Conservation (phyloP, 495 filamentous ascomycete genomes). For the Aspergillus affinis region DNA sequence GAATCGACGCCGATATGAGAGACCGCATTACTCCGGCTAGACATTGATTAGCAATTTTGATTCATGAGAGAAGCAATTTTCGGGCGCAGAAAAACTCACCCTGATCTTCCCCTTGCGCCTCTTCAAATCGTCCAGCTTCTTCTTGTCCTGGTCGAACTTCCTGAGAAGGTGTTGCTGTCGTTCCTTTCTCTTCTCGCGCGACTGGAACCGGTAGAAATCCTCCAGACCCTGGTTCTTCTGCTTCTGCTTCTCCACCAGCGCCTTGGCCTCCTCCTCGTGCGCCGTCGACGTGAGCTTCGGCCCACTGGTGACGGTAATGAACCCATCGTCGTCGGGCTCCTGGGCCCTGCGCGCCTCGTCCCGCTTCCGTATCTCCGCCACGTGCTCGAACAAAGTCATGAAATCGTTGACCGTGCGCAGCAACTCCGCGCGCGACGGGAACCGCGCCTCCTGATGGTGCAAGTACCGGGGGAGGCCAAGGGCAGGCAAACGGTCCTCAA, state of each 20-base stretch:
- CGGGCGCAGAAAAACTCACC: too few relatives aligned
- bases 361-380: conserved; percentile 64
- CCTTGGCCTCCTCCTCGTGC: conserved; percentile 70
- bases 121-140: conserved; percentile 53
- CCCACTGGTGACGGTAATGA: conserved; percentile 85
- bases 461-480: conserved; percentile 65
- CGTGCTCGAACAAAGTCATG: conserved; percentile 68
- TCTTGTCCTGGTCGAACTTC: conserved; percentile 56
- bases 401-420: conserved; percentile 75
- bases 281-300: conserved; percentile 69
- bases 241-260: conserved; percentile 69
- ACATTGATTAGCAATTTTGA: not conserved
- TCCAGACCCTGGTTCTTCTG: conserved; percentile 65
- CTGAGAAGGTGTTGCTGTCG: conserved; percentile 64
- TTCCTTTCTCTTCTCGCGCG: conserved; percentile 83
- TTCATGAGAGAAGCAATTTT: conserved; percentile 9
- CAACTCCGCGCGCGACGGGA: conserved; percentile 62
- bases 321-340: conserved; percentile 91
- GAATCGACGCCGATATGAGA: conserved; percentile 7
- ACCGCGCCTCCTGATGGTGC: conserved; percentile 60
- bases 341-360: conserved; percentile 62
- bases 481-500: conserved; percentile 50
- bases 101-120: conserved; percentile 48
- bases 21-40: conserved; percentile 44
- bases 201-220: conserved; percentile 95